These are phyloP conservation scores for Aspergillus ustus DNA, from an alignment of 2,329 filamentous ascomycete species.

Conservation along the genomic window DNA sequence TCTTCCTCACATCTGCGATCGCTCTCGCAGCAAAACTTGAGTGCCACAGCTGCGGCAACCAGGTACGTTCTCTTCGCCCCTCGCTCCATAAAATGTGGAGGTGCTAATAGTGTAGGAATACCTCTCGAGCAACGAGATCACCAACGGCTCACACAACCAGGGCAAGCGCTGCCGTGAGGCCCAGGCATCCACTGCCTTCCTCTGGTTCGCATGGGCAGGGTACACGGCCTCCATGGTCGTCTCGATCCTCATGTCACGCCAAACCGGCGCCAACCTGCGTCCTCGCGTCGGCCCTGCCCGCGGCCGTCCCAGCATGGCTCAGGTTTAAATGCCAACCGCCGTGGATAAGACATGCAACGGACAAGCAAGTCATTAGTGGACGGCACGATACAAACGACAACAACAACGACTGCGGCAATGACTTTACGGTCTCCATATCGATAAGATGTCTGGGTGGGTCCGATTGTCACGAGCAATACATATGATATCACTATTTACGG, in stretches of 20 bases:
- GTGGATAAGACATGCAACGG: background rate
- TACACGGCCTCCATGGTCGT: constrained; percentile 49
- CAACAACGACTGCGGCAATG: background rate
- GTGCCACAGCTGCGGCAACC: constrained; percentile 51
- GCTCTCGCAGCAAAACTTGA: constrained; percentile 53
- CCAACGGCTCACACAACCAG: constrained; percentile 44
- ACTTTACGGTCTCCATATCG: background rate
- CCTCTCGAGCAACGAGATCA: constrained; percentile 49
- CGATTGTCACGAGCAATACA: background rate
- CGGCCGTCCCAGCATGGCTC: constrained; percentile 48
- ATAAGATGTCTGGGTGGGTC: constrained; percentile 7
- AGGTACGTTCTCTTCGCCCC: constrained; percentile 38
- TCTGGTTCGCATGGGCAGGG: constrained; percentile 56
- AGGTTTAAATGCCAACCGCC: constrained; percentile 42
- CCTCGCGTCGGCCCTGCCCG: constrained; percentile 37
- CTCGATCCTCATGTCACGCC: constrained; percentile 43
- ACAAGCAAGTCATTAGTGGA: background rate
- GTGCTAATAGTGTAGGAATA: constrained; percentile 31
- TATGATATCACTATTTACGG: background rate
- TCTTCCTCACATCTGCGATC: constrained; percentile 54
- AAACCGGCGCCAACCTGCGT: constrained; percentile 39
- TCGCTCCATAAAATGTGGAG: background rate
- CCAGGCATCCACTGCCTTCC: constrained; percentile 55
- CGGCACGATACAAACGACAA: background rate
- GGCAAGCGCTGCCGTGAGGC: constrained; percentile 55